A percentile compares a stretch with the other conserved stretches of the same genome.
Evolutionary conservation across 495 filamentous ascomycete species (phyloP).

Genomic region (Hypoxylon rickii): DNA sequence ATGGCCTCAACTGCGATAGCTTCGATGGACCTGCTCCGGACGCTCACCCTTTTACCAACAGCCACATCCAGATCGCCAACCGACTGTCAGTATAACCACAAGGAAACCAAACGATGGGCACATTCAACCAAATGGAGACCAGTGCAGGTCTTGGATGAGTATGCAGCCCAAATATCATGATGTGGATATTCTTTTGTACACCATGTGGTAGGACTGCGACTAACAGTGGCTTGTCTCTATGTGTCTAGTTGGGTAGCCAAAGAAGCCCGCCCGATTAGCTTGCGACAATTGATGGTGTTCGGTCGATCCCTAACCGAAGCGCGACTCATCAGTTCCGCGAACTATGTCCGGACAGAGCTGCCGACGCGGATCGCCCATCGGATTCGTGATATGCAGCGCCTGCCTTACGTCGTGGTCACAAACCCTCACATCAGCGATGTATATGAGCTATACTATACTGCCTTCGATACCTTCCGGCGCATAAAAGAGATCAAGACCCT

Average conservation of each 20-base stretch:
- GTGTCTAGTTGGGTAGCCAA: conserved; percentile 78
- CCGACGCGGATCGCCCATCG: conserved; percentile 92
- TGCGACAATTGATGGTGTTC: conserved; percentile 94
- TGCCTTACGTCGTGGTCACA: conserved; percentile 95
- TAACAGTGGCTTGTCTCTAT: conserved; percentile 26
- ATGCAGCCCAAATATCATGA: conserved; percentile 38
- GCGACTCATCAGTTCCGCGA: conserved; percentile 88
- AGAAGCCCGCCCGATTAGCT: conserved; percentile 82
- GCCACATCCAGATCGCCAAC: conserved; percentile 10
- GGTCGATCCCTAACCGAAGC: conserved; percentile 84
- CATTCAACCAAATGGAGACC: conserved; percentile 72
- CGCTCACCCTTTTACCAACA: not conserved
- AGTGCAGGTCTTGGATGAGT: conserved; percentile 86
- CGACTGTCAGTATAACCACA: not conserved
- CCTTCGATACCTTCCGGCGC: conserved; percentile 86
- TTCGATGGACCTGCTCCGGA: conserved; percentile 9
- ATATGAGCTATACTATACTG: conserved; percentile 94
- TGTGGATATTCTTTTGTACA: no score
- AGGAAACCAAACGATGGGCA: conserved; percentile 16
- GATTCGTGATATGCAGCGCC: conserved; percentile 93
- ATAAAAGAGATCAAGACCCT: conserved; percentile 81
- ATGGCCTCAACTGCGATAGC: conserved; percentile 11
- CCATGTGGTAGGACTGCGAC: no score
- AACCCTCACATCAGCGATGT: conserved; percentile 92
- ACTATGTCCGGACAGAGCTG: conserved; percentile 94